These are phyloP conservation scores for Cystobasidium ongulense DNA, from an alignment of 768 basidiomycete species.

Conservation along the genomic window DNA sequence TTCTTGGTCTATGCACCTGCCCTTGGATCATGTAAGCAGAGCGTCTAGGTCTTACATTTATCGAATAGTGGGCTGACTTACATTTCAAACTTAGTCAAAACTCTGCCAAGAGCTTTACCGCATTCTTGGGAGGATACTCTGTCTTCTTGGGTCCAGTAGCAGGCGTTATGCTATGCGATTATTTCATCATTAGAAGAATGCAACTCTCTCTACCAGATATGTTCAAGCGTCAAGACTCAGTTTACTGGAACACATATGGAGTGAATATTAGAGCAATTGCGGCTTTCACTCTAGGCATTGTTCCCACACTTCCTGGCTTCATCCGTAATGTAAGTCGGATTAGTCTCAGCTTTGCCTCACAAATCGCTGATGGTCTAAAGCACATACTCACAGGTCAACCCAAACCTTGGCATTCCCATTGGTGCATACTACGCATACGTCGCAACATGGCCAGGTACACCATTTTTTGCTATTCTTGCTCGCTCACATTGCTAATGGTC, in stretches of 20 bases:
- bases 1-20: constrained; percentile 50
- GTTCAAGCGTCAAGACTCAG: neutral
- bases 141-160: constrained; percentile 69
- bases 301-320: constrained; percentile 42
- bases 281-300: constrained; percentile 38
- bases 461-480: too few relatives aligned
- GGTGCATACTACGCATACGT: constrained; percentile 4
- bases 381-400: constrained; percentile 22
- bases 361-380: constrained; percentile 31
- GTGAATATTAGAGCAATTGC: constrained; percentile 35
- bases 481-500: too few relatives aligned
- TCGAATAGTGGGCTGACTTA: neutral
- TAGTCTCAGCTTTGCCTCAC: neutral
- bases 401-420: constrained; percentile 32
- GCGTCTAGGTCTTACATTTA: neutral
- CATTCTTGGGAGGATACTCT: constrained; percentile 74
- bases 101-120: constrained; percentile 57
- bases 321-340: constrained; percentile 33
- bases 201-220: neutral
- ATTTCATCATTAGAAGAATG: constrained; percentile 63
- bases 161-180: constrained; percentile 45
- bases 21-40: constrained; percentile 13
- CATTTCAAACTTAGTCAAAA: neutral
- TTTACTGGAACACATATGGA: constrained; percentile 35
- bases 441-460: constrained; percentile 4